These are phyloP conservation scores for Rhynchosporium secalis DNA, from an alignment of 2,329 filamentous ascomycete species.

Conservation along the genomic window DNA sequence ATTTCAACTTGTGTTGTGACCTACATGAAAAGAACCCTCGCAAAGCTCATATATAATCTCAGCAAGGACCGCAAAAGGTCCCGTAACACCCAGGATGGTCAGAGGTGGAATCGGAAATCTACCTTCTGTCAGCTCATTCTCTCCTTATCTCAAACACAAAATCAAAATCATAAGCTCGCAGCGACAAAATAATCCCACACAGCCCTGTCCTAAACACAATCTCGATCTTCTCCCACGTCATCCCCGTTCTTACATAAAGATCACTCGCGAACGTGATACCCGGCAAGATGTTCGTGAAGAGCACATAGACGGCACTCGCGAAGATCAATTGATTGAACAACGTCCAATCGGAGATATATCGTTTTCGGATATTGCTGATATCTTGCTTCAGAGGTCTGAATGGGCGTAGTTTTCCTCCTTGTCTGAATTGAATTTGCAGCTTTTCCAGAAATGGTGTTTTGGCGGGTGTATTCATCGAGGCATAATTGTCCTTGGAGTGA, in stretches of 20 bases:
- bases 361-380: constrained; percentile 45
- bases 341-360: constrained; percentile 56
- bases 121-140: not conserved
- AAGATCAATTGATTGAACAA: constrained; percentile 64
- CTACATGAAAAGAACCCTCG: constrained; percentile 53
- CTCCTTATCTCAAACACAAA: not conserved
- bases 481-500: constrained; percentile 6
- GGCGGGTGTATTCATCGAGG: not conserved
- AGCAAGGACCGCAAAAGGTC: constrained; percentile 65
- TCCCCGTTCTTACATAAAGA: constrained; percentile 60
- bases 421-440: constrained; percentile 30
- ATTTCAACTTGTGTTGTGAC: constrained; percentile 14
- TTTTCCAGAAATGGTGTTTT: constrained; percentile 17
- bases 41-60: constrained; percentile 65
- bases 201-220: constrained; percentile 66
- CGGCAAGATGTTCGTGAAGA: constrained; percentile 66
- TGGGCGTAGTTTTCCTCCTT: constrained; percentile 49
- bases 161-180: constrained; percentile 45
- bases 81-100: constrained; percentile 65
- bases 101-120: constrained; percentile 61
- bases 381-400: constrained; percentile 56
- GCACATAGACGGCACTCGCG: constrained; percentile 64
- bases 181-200: constrained; percentile 61
- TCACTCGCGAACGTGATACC: constrained; percentile 69
- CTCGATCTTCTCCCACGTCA: constrained; percentile 66